Evolutionary conservation across 306 rosid species (phyloP), one percentile per base, ranked within the genome.

Genomic region (Malus domestica): DNA sequence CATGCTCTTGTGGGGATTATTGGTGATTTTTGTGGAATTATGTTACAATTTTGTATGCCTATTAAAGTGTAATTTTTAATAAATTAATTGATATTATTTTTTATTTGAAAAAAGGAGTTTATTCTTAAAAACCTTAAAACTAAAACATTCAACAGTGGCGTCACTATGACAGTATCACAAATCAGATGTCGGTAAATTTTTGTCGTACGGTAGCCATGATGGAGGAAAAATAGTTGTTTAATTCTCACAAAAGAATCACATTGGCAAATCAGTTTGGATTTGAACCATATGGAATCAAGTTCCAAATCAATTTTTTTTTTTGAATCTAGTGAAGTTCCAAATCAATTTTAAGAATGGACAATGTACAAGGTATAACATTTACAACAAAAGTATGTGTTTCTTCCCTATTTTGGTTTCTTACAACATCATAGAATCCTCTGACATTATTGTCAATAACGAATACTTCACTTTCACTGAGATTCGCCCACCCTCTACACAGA

Each of bases 1-100:
- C 89, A 40, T 91, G 97, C 83, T 93, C 98, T 62, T 93, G 97
- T 77, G 89, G 97, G 30, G 98, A 93, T 85, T 91, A 88, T 79
- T 90, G 98, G 98, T 93, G 84, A 93, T 33, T 15, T 33, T 33
- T 33, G 38, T 33, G 38, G 38, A 33, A 6, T 35, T 6, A 35
- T 35, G 40, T 35, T 35, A 35, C 40, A 35, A 57, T 73, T 78
- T 61, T 70, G 75, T 69, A 49, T 27, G 19, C 73, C 70, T 25
- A 6, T 40, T 25, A 6, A 45, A 30, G 2, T 25, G 57, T 60
- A 9, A 27, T 49, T 60, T 32, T 5, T 4, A 46, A 44, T 42
- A 55, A 40, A 42, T 29, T 14, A 11, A 44, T 13, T 35, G 74
- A 35, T 35, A 35, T 35, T 35, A 0, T 1, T 32, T 30, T 52